phyloP scores from a whole-genome alignment of 2,329 filamentous ascomycete genomes.

The Xylariaceae sp. region DNA sequence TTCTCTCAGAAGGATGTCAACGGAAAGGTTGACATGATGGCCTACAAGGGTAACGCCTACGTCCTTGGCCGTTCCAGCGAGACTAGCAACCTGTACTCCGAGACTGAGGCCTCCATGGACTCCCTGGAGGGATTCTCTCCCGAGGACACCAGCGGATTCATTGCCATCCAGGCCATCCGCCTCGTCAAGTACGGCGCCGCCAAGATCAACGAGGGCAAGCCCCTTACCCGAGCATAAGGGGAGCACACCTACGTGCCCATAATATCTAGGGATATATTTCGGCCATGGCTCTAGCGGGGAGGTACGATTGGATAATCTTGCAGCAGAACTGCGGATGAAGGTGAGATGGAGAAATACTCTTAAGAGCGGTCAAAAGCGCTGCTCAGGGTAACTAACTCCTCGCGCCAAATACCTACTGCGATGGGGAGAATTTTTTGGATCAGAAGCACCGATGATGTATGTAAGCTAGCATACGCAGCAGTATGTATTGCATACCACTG shows the following conservation, averaged over 20 bases:
- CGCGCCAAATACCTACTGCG: background rate
- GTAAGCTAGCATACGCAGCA: background rate
- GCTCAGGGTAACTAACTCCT: background rate
- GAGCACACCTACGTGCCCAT: background rate
- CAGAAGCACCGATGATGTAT: background rate
- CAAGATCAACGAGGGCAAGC: conserved; percentile 39
- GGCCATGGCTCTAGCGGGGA: background rate
- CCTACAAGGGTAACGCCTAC: conserved; percentile 41
- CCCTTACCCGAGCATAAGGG: conserved; percentile 26
- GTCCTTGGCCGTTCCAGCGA: conserved; percentile 41
- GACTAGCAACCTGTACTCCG: conserved; percentile 47
- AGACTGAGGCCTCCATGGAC: conserved; percentile 48
- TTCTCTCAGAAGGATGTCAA: conserved; percentile 51
- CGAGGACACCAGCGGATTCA: conserved; percentile 46
- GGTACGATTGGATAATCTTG: background rate
- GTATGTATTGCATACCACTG: background rate
- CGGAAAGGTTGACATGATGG: conserved; percentile 36
- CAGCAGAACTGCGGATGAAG: background rate
- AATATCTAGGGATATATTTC: background rate
- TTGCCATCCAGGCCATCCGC: conserved; percentile 64
- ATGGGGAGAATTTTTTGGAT: background rate
- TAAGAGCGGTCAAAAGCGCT: background rate
- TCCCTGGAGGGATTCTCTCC: conserved; percentile 41
- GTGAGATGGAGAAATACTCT: background rate
- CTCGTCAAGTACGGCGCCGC: conserved; percentile 50